Base-by-base conservation (phyloP, 2,329 filamentous ascomycete species). In the Byssoonygena ceratinophila region DNA sequence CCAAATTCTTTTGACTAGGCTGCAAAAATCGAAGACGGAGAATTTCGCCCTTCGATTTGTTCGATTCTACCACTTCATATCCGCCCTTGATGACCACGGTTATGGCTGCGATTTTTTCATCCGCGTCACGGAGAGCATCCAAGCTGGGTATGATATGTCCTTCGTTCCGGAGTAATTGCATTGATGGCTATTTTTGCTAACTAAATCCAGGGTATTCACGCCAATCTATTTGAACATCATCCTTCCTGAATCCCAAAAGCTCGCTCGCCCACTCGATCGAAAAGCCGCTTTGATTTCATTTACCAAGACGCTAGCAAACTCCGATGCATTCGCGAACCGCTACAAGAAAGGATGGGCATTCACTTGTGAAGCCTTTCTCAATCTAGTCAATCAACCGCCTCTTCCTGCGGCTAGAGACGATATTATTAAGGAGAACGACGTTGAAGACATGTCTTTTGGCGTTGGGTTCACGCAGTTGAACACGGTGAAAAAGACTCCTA, bases 391-490 rank as follows among this genome's bases (percentile, higher is more conserved):
- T 65, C 94, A 95, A 69, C 87, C 91, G 23, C 90, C 91, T 32
- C 79, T 91, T 3, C 76, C 76, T 12, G 79, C 83, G 1, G 72
- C 77, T 32, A 83, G 84, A 53, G 83, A 87, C 58, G 88, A 94
- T 59, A 73, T 87, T 47, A 83, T 94, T 57, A 80, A 82, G 9
- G 92, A 97, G 65, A 83, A 88, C 2, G 91, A 97, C 62, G 86
- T 95, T 23, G 92, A 98, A 62, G 92, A 98, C 66, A 82, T 96
- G 59, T 84, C 87, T 25, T 98, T 98, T 64, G 92, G 92, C 23
- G 83, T 96, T 58, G 91, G 89, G 7, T 98, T 94, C 71, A 97
- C 92, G 0, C 84, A 87, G 29, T 78, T 98, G 57, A 94, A 91
- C 72, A 96, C 91, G 0, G 92, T 91, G 73, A 87, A 84, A 66